Percentiles rank a stretch among this genome's conserved stretches.
phyloP scores from a whole-genome alignment of 306 rosid genomes.

The Ochetophila trinervis region DNA sequence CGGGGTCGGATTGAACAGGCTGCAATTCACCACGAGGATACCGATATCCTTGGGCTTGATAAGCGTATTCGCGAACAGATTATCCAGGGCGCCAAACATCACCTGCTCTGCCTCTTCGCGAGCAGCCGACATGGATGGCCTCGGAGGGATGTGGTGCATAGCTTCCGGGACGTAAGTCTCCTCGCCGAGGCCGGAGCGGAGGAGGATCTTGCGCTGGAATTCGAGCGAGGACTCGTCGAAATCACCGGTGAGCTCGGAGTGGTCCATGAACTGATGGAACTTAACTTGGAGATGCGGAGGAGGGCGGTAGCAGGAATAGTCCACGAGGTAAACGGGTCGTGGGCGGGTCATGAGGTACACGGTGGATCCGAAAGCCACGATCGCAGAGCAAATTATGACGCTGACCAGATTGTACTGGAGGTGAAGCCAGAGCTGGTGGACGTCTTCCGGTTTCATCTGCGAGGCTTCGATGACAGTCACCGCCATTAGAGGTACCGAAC shows the following conservation, averaged over 20 bases:
- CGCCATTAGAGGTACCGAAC: conserved; percentile 46
- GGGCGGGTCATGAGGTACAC: conserved; percentile 49
- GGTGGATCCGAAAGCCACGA: conserved; percentile 48
- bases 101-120: conserved; percentile 59
- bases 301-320: conserved; percentile 43
- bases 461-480: conserved; percentile 36
- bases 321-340: conserved; percentile 56
- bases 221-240: conserved; percentile 46
- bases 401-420: conserved; percentile 44
- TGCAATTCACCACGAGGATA: conserved; percentile 61
- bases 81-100: conserved; percentile 57
- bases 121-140: conserved; percentile 49
- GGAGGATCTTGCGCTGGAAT: conserved; percentile 58
- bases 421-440: conserved; percentile 54
- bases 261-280: conserved; percentile 37
- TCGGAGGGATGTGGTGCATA: conserved; percentile 42
- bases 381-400: conserved; percentile 27
- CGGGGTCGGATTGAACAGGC: conserved; percentile 68
- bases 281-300: conserved; percentile 31
- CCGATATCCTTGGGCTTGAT: conserved; percentile 55
- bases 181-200: conserved; percentile 60
- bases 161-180: conserved; percentile 57
- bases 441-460: conserved; percentile 39
- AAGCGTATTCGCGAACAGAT: conserved; percentile 44
- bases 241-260: conserved; percentile 41